Evolutionary conservation across 106 monocot genomes (phyloP).

Genomic region (Dactylorhiza incarnata): DNA sequence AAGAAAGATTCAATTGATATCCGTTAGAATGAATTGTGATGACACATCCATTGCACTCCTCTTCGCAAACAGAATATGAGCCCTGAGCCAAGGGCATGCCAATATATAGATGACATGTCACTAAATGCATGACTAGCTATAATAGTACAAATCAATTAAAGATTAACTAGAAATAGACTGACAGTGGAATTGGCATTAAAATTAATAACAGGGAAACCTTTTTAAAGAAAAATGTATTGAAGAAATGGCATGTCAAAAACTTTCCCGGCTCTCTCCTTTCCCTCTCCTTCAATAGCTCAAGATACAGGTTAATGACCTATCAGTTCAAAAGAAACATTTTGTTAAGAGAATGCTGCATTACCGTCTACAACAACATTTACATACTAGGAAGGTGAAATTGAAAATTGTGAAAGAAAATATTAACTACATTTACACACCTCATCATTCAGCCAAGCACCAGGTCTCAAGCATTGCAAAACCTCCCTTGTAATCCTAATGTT

Average conservation of each 20-base stretch:
- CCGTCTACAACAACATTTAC: neutral
- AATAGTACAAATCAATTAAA: neutral
- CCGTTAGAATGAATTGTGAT: too few species aligned
- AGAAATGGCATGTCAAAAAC: constrained; percentile 88
- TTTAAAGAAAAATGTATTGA: constrained; percentile 90
- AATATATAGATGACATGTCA: neutral
- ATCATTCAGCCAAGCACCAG: constrained; percentile 84
- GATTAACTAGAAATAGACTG: neutral
- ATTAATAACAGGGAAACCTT: constrained; percentile 31
- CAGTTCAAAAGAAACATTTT: constrained; percentile 14
- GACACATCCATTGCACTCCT: too few species aligned
- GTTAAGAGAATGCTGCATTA: neutral
- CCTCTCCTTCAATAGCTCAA: constrained; percentile 86
- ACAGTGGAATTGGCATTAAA: neutral
- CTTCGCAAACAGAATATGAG: too few species aligned
- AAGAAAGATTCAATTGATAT: too few species aligned
- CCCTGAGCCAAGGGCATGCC: too few species aligned
- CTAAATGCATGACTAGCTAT: neutral
- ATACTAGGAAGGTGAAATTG: neutral
- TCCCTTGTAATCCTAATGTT: constrained; percentile 83
- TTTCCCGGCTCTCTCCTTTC: constrained; percentile 72
- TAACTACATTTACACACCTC: constrained; percentile 40
- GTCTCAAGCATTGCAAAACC: constrained; percentile 63
- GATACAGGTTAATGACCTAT: constrained; percentile 90
- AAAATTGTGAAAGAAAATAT: neutral